Conservation (phyloP, 164 flowering plant genomes). For the Vitis cinerea region DNA sequence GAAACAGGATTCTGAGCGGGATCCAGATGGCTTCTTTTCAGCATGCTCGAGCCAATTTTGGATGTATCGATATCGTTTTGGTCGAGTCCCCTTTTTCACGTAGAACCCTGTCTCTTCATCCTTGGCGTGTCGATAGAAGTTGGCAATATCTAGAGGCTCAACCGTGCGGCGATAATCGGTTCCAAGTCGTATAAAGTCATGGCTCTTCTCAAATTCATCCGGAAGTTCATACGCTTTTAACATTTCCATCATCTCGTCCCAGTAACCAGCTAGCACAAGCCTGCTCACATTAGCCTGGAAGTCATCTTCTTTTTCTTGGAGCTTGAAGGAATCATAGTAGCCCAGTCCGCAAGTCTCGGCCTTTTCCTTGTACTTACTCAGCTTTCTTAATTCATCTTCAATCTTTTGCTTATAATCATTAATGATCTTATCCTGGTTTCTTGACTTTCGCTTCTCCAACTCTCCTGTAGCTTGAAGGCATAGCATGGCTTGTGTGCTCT, state of each 20-base stretch:
- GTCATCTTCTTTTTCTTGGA: constrained; percentile 38
- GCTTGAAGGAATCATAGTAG: constrained; percentile 74
- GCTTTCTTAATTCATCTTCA: constrained; percentile 18
- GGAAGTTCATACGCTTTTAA: constrained; percentile 64
- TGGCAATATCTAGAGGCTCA: constrained; percentile 88
- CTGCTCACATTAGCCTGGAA: constrained; percentile 65
- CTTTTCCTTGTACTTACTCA: constrained; percentile 39
- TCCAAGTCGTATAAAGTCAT: constrained; percentile 57
- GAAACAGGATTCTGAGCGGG: constrained; percentile 47
- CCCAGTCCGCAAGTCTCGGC: constrained; percentile 42
- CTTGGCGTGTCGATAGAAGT: constrained; percentile 71
- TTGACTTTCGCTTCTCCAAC: constrained; percentile 44
- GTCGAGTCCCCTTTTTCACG: constrained; percentile 49
- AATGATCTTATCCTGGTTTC: constrained; percentile 37
- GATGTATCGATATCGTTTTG: constrained; percentile 59
- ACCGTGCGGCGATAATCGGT: constrained; percentile 56
- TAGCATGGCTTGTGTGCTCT: constrained; percentile 68
- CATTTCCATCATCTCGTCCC: constrained; percentile 81
- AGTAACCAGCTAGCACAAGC: constrained; percentile 64
- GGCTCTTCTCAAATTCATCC: constrained; percentile 51
- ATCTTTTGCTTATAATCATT: constrained; percentile 36
- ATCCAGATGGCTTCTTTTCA: constrained; percentile 7
- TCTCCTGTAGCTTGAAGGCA: constrained; percentile 75
- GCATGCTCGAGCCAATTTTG: constrained; percentile 68
- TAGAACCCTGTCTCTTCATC: constrained; percentile 72